These are phyloP conservation scores for Hibiscus mutabilis DNA, from an alignment of 345 rosid genomes.

Conservation along the genomic window DNA sequence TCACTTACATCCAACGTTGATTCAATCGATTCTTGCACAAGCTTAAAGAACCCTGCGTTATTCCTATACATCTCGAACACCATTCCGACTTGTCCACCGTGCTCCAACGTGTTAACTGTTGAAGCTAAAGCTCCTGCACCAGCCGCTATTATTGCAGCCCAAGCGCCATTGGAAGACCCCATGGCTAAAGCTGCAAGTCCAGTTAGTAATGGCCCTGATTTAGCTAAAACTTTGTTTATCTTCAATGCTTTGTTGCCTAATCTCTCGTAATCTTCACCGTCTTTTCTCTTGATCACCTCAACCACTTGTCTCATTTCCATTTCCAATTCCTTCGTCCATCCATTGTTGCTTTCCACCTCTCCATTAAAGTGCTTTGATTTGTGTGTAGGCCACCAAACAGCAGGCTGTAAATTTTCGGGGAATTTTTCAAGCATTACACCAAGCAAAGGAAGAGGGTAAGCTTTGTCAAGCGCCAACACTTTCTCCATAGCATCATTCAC, in stretches of 20 bases:
- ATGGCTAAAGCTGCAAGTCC: slow-evolving; percentile 35
- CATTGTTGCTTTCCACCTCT: slow-evolving; percentile 22
- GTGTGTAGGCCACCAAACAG: slow-evolving; percentile 43
- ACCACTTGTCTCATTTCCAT: slow-evolving; percentile 33
- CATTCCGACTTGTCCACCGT: slow-evolving; percentile 49
- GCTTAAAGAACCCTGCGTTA: slow-evolving; percentile 43
- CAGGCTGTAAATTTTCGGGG: slow-evolving; percentile 36
- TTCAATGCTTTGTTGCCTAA: slow-evolving; percentile 29
- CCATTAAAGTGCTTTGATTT: neutral
- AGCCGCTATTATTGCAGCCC: slow-evolving; percentile 30
- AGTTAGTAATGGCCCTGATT: slow-evolving; percentile 40
- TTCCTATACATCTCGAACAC: slow-evolving; percentile 48
- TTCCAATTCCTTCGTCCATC: slow-evolving; percentile 36
- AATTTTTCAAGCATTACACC: slow-evolving; percentile 50
- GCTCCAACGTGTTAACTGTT: slow-evolving; percentile 34
- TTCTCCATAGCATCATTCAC: slow-evolving; percentile 37
- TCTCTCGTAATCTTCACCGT: slow-evolving; percentile 36
- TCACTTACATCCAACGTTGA: slow-evolving; percentile 27
- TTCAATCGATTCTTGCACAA: slow-evolving; percentile 36
- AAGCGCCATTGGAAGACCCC: slow-evolving; percentile 9
- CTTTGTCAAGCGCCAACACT: slow-evolving; percentile 43
- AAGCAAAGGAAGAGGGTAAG: slow-evolving; percentile 49
- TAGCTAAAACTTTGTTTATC: slow-evolving; percentile 35
- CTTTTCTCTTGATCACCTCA: slow-evolving; percentile 32
- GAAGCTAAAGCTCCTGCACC: slow-evolving; percentile 35